Percentiles rank a stretch among this genome's conserved stretches.
phyloP scores from a whole-genome alignment of 306 rosid genomes.

The Vigna unguiculata region DNA sequence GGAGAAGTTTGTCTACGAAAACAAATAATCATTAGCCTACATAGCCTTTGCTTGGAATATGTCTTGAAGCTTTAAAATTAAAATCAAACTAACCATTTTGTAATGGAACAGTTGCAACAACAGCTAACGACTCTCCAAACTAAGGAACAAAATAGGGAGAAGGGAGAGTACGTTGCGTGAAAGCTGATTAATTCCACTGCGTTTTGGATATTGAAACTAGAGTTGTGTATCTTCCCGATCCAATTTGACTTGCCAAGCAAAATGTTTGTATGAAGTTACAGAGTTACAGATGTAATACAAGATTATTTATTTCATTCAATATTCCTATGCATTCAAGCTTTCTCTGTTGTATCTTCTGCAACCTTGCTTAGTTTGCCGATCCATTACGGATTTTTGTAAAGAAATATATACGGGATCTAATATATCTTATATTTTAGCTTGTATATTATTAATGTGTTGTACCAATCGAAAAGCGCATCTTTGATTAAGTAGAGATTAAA shows the following conservation, averaged over 20 bases:
- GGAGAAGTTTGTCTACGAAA: no score
- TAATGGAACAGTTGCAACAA: conserved; percentile 75
- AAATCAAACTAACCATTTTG: conserved; percentile 21
- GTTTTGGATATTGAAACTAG: conserved; percentile 51
- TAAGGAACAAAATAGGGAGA: conserved; percentile 68
- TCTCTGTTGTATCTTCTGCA: conserved; percentile 49
- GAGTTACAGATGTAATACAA: background rate
- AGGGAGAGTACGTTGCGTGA: conserved; percentile 66
- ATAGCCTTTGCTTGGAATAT: background rate
- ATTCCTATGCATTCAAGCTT: conserved; percentile 42
- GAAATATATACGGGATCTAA: conserved; percentile 38
- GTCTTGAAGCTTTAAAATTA: conserved; percentile 14
- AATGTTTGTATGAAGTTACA: conserved; percentile 35
- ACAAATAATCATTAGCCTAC: background rate
- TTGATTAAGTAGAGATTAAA: no score
- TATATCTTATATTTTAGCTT: conserved; percentile 18
- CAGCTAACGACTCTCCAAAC: conserved; percentile 63
- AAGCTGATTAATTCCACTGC: conserved; percentile 34
- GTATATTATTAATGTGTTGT: conserved; percentile 13
- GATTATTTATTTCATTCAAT: conserved; percentile 42
- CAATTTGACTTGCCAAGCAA: conserved; percentile 43
- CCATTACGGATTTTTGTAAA: conserved; percentile 2
- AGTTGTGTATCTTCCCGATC: conserved; percentile 52
- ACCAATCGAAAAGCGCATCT: background rate
- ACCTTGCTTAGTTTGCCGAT: conserved; percentile 45